These are phyloP conservation scores for Prosopis cineraria DNA, from an alignment of 306 rosid genomes.

Conservation along the genomic window DNA sequence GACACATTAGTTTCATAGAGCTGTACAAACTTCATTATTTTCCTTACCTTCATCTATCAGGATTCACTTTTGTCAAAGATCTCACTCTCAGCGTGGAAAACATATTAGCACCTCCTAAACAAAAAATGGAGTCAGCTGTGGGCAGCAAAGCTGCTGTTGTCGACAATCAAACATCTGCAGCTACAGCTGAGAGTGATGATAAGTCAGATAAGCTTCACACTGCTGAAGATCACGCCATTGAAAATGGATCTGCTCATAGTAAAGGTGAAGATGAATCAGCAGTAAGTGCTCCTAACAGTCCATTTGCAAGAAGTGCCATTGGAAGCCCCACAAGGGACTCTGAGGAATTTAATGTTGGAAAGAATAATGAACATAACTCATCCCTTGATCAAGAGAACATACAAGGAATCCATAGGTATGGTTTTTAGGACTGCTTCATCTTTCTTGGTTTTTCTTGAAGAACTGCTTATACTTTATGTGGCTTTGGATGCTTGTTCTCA, in stretches of 20 bases:
- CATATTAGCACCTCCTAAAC: constrained; percentile 68
- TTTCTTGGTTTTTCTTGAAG: neutral
- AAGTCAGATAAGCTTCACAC: constrained; percentile 56
- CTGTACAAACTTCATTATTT: constrained; percentile 30
- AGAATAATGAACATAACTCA: constrained; percentile 62
- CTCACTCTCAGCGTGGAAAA: constrained; percentile 87
- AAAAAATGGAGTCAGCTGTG: constrained; percentile 47
- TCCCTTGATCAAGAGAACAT: constrained; percentile 53
- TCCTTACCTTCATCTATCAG: constrained; percentile 50
- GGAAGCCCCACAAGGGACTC: constrained; percentile 76
- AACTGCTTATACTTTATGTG: constrained; percentile 13
- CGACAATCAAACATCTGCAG: constrained; percentile 57
- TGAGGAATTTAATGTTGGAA: constrained; percentile 58
- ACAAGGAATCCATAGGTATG: constrained; percentile 72
- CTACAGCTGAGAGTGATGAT: constrained; percentile 54
- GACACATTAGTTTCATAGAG: too few relatives aligned
- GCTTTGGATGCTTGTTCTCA: constrained; percentile 15
- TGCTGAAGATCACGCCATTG: constrained; percentile 60
- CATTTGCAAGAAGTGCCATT: constrained; percentile 64
- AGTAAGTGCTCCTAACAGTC: constrained; percentile 79
- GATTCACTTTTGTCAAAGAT: constrained; percentile 82
- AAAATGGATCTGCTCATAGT: constrained; percentile 67
- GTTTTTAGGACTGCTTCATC: constrained; percentile 17
- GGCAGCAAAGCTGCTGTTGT: constrained; percentile 40
- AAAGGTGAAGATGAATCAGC: constrained; percentile 62